phyloP scores from a whole-genome alignment of 2,329 filamentous ascomycete genomes.

The Talaromyces sp. region DNA sequence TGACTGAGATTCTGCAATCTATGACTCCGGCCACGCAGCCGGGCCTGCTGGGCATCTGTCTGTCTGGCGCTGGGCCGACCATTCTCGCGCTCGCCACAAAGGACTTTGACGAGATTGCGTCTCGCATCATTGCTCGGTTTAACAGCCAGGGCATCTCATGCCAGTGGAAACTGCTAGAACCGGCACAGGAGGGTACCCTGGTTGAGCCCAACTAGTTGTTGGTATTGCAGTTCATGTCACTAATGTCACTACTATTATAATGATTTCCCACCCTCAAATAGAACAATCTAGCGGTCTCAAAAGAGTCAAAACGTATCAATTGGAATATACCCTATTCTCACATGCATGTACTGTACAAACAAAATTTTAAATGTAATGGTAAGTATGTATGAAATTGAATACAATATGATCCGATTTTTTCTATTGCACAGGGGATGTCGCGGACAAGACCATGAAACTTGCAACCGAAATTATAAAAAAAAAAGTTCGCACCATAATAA shows the following conservation, averaged over 20 bases:
- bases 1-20: constrained; percentile 83
- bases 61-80: constrained; percentile 91
- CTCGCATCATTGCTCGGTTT: constrained; percentile 71
- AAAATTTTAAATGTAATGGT: neutral
- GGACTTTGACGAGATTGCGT: constrained; percentile 82
- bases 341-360: neutral
- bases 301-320: neutral
- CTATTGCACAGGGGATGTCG: neutral
- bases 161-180: constrained; percentile 81
- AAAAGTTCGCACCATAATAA: neutral
- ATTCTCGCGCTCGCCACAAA: constrained; percentile 88
- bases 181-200: constrained; percentile 61
- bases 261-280: neutral
- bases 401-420: neutral
- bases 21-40: constrained; percentile 84
- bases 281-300: too few relatives aligned
- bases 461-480: neutral
- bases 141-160: constrained; percentile 63
- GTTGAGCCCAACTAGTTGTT: constrained; percentile 22
- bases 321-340: neutral
- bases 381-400: neutral
- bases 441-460: neutral
- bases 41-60: constrained; percentile 86
- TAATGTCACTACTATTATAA: neutral
- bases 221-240: neutral